These are phyloP conservation scores for Penicillium canariense DNA, from an alignment of 495 filamentous ascomycete genomes.

Conservation along the genomic window DNA sequence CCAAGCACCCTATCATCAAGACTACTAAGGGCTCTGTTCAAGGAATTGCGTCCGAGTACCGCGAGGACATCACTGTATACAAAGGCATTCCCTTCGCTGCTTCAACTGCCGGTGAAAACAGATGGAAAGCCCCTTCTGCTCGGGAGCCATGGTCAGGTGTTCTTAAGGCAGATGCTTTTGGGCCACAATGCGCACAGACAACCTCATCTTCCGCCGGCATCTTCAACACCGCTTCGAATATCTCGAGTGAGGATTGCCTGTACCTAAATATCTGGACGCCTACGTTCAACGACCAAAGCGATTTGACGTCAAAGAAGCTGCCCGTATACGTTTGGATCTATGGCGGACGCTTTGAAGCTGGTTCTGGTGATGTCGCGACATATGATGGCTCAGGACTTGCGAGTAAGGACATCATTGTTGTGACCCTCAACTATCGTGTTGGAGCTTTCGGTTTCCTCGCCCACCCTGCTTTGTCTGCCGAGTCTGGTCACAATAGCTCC, in stretches of 20 bases:
- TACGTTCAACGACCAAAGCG: too few relatives aligned
- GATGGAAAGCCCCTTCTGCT: conserved; percentile 16
- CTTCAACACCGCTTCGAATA: too few relatives aligned
- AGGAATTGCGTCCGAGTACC: too few relatives aligned
- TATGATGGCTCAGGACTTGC: conserved; percentile 33
- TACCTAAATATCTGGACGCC: conserved; percentile 26
- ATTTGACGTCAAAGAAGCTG: conserved; percentile 2
- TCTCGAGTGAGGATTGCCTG: conserved; percentile 32
- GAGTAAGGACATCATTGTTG: conserved; percentile 30
- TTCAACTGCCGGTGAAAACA: conserved; percentile 24
- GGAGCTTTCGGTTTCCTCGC: conserved; percentile 31
- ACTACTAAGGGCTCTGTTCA: too few relatives aligned
- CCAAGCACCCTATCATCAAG: too few relatives aligned
- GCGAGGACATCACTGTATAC: conserved; percentile 26
- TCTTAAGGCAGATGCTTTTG: too few relatives aligned
- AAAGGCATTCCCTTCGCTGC: conserved; percentile 31
- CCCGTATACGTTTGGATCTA: conserved; percentile 32
- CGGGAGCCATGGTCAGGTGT: too few relatives aligned
- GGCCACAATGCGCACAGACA: too few relatives aligned
- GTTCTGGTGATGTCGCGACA: conserved; percentile 24
- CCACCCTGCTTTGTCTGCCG: conserved; percentile 12
- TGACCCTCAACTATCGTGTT: conserved; percentile 30
- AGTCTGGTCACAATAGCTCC: conserved; percentile 32
- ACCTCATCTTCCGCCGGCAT: too few relatives aligned
- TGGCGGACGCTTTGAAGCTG: conserved; percentile 27